Percentiles rank a stretch among this genome's conserved stretches.
Conservation (phyloP, 495 filamentous ascomycete genomes). For the Penicillium bovifimosum region DNA sequence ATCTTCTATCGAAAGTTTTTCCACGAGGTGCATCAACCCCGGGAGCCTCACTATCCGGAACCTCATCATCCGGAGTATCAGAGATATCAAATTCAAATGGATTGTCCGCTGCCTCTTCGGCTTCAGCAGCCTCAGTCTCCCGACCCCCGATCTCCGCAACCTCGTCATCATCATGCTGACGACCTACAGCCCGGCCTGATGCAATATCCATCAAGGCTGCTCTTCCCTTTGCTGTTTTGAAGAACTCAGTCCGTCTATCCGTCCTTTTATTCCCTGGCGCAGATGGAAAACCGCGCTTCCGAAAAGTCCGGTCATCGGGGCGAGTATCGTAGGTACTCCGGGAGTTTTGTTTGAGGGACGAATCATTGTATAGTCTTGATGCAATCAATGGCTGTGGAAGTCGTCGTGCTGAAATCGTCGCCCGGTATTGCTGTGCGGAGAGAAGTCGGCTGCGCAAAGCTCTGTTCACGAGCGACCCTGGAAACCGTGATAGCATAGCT, state of each 20-base stretch:
- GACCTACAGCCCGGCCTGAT: neutral
- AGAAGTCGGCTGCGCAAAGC: constrained; percentile 22
- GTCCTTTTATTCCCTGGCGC: neutral
- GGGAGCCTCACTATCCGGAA: neutral
- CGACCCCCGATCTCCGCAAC: neutral
- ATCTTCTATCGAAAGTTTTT: neutral
- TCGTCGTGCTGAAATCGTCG: neutral
- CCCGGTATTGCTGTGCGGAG: constrained; percentile 8
- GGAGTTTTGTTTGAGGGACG: neutral
- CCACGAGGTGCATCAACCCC: neutral
- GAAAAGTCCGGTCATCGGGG: neutral
- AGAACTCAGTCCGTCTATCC: neutral
- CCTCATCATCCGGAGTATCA: neutral
- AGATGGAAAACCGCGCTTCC: neutral
- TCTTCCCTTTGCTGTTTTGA: neutral
- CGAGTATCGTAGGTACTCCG: neutral
- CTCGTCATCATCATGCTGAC: neutral
- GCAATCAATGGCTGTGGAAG: neutral
- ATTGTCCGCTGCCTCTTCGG: neutral
- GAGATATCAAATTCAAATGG: neutral
- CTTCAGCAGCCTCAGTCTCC: neutral
- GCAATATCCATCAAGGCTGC: constrained; percentile 19
- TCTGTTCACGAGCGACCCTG: constrained; percentile 20
- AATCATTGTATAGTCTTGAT: no score
- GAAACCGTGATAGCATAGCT: constrained; percentile 15